Base-by-base conservation (phyloP, 1,284 basidiomycete species). In the Cryptococcus hybrid region DNA sequence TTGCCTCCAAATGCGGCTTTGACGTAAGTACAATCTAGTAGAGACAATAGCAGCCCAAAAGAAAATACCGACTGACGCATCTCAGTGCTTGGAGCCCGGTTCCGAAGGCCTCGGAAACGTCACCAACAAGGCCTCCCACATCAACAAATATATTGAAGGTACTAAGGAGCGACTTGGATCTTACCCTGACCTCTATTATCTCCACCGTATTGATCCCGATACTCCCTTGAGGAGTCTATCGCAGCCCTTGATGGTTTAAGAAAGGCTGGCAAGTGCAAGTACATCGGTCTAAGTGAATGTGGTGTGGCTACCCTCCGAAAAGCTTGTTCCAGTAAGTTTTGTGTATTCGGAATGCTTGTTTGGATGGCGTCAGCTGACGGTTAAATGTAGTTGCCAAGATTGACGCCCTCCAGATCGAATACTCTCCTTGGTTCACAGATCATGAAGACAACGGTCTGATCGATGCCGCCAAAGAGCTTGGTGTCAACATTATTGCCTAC, bases 261-360 rank as follows among this genome's bases (percentile, higher is more conserved):
- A 56, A 67, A 79, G 39, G 68, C 61, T 6, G 79, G 79, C 37
- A 78, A 77, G 63, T 68, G 65, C 42, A 69, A 67, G 55, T 77
- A 76, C 61, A 73, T 80, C 48, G 78, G 78, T 13, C 59, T 79
- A 18, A 86, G 84, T 49, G 87, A 88, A 66, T 80, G 81, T 56
- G 83, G 82, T 0, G 81, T 30, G 30, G 76, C 73, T 1, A 85
- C 85, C 0, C 80, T 89, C 11, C 81, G 85, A 5, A 83, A 86
- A 46, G 87, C 87, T 3, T 81, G 84, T 40, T 59, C 61, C 24
- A 63, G 67, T 77, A 42, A 68, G 71, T 63, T 53, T 60, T 24
- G 30, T 4, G 4, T 44, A n/a, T 44, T 44, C 43, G 13, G 40
- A 7, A 44, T 44, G 7, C 3, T 12, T 30, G 43, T n/a, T 18